phyloP scores from a whole-genome alignment of 208 protist species.

The Acanthamoeba royreba region DNA sequence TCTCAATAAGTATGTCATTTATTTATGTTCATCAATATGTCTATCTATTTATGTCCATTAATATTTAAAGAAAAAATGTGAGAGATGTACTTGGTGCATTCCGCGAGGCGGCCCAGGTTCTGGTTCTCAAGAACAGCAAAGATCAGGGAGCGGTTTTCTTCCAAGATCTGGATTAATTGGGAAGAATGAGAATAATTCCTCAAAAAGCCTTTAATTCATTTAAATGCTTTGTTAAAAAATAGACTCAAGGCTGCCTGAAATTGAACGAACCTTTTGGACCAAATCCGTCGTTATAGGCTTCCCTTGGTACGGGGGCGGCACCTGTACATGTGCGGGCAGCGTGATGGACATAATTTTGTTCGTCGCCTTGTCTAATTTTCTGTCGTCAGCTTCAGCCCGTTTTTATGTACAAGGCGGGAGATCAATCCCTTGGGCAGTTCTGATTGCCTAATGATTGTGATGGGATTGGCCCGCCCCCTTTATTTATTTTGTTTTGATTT shows the following conservation, averaged over 20 bases:
- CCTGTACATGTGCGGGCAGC: not conserved
- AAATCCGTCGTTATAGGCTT: slow-evolving; percentile 18
- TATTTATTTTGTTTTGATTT: not conserved
- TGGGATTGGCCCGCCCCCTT: no score
- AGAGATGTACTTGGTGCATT: not conserved
- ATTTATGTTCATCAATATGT: no score
- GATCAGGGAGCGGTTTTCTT: slow-evolving; percentile 22
- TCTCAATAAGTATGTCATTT: no score
- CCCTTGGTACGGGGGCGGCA: not conserved
- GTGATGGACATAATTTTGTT: not conserved
- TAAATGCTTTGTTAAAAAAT: not conserved
- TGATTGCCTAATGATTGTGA: not conserved
- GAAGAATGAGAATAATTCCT: not conserved
- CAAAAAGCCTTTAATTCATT: not conserved
- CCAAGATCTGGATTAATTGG: not conserved
- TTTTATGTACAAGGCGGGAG: no score
- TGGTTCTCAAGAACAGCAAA: slow-evolving; percentile 28
- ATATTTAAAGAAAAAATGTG: not conserved
- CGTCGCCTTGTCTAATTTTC: not conserved
- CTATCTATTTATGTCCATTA: no score
- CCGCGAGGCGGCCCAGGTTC: not conserved
- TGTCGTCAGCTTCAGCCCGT: no score
- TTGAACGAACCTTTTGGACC: not conserved
- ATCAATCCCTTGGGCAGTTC: not conserved
- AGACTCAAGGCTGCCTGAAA: not conserved